Conservation (phyloP, 2,329 filamentous ascomycete species). For the Paecilomyces formosus region DNA sequence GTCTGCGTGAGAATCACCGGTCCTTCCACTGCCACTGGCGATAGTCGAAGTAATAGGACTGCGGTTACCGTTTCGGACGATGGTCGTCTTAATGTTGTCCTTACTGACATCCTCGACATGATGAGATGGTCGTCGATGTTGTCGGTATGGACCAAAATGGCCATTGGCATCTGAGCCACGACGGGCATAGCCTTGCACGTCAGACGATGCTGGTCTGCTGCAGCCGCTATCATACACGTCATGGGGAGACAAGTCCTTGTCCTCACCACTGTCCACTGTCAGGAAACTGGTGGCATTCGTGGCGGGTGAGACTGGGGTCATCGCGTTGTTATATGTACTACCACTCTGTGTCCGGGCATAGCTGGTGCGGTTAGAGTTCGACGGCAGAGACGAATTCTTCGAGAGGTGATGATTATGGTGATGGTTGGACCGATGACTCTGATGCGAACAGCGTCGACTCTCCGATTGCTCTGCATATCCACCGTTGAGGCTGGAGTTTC, state of each 20-base stretch:
- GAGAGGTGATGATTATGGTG: constrained; percentile 15
- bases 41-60: constrained; percentile 22
- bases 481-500: not conserved
- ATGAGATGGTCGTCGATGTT: constrained; percentile 12
- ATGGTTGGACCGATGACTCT: constrained; percentile 16
- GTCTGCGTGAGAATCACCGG: constrained; percentile 3
- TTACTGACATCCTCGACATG: constrained; percentile 12
- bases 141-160: constrained; percentile 1
- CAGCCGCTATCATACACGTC: constrained; percentile 3
- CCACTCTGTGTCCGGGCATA: constrained; percentile 32
- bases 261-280: constrained; percentile 33
- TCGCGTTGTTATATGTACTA: constrained; percentile 35
- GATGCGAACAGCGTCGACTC: constrained; percentile 3
- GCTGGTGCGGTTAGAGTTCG: constrained; percentile 28
- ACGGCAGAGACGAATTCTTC: constrained; percentile 23
- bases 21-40: constrained; percentile 14
- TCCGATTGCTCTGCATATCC: not conserved
- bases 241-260: constrained; percentile 23
- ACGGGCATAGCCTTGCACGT: not conserved
- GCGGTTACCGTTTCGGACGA: constrained; percentile 14
- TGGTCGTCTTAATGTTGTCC: constrained; percentile 11
- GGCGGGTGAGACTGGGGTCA: constrained; percentile 33
- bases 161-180: not conserved
- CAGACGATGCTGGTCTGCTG: constrained; percentile 3
- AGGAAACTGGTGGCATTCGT: constrained; percentile 40